Percentiles rank a stretch among this genome's conserved stretches.
Conservation (phyloP, 257 asterid genomes). For the Ilex asprella region DNA sequence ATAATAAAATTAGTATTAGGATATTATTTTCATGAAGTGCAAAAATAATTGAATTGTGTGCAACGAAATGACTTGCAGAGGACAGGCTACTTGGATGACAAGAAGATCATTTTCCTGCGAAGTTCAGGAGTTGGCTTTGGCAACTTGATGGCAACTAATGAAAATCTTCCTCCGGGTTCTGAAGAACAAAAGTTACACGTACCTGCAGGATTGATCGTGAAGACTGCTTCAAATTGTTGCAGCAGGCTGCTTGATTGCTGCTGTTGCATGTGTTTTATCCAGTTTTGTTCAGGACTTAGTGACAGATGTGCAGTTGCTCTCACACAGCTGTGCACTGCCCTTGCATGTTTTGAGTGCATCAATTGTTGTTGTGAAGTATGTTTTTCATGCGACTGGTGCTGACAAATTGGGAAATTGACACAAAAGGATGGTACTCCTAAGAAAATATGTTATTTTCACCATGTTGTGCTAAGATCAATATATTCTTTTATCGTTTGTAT, state of each 20-base stretch:
- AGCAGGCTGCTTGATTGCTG: slow-evolving; percentile 38
- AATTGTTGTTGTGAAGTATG: slow-evolving; percentile 60
- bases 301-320: slow-evolving; percentile 62
- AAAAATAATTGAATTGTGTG: not conserved
- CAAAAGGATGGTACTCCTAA: too few species aligned
- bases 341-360: slow-evolving; percentile 78
- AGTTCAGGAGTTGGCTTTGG: slow-evolving; percentile 60
- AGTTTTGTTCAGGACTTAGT: slow-evolving; percentile 39
- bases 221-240: slow-evolving; percentile 51
- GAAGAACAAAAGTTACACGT: slow-evolving; percentile 63
- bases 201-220: slow-evolving; percentile 45
- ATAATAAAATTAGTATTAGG: not conserved
- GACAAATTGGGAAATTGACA: not conserved
- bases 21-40: too few species aligned
- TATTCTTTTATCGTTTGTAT: too few species aligned
- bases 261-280: slow-evolving; percentile 80
- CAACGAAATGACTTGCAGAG: slow-evolving; percentile 27
- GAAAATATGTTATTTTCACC: too few species aligned
- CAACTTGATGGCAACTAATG: slow-evolving; percentile 50
- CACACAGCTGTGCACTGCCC: slow-evolving; percentile 63
- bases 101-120: slow-evolving; percentile 38
- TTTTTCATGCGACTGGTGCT: slow-evolving; percentile 20
- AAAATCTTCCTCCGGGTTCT: slow-evolving; percentile 47
- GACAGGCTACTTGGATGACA: slow-evolving; percentile 14
- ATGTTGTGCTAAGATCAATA: too few species aligned